Base-by-base conservation (phyloP, 352 stramenopile genomes). In the Pythium apleroticum region DNA sequence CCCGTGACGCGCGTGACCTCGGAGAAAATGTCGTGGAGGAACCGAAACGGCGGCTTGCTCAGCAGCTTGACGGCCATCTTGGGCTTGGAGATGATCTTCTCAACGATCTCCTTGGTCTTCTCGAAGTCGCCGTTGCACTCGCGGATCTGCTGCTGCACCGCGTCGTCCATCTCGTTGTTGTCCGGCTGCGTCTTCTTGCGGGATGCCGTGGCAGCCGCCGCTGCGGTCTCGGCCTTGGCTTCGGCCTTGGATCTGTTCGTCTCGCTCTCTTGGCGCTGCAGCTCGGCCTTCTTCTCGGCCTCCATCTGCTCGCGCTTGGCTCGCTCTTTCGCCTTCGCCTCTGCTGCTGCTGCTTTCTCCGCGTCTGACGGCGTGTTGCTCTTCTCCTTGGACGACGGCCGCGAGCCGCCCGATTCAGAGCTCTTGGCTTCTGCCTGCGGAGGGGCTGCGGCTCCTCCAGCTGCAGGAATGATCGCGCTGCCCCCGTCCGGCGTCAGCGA, bases 41-140 rank as follows among this genome's bases (percentile, higher is more conserved):
- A 97, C 22, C 88, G 88, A 68, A 97, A 97, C 19, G 89, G 89
- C 17, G 89, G 89, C 55, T 95, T 96, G 46, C 75, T 77, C 20
- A 96, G 66, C 11, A 96, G 61, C 60, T 96, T 95, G 27, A 79
- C 73, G 1, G 78, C 85, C 86, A 96, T 93, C 63, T 96, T 96
- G 52, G 86, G 85, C 48, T 91, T 92, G 7, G 78, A 60, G 56
- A 95, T 94, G 45, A 96, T 72, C 58, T 89, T 88, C 64, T 93
- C 84, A 15, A 93, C 62, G 46, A 90, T 59, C 0, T 84, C 83
- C 65, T 93, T 91, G 10, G 83, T 91, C 46, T 74, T 76, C 63
- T 92, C 83, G 60, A 92, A 77, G 58, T 93, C 86, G 2, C 76
- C 78, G 33, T 91, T 93, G 66, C 84, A 91, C 41, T 89, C 82